Evolutionary conservation across 1,284 basidiomycete species (phyloP).

Genomic region (Inonotus obliquus): DNA sequence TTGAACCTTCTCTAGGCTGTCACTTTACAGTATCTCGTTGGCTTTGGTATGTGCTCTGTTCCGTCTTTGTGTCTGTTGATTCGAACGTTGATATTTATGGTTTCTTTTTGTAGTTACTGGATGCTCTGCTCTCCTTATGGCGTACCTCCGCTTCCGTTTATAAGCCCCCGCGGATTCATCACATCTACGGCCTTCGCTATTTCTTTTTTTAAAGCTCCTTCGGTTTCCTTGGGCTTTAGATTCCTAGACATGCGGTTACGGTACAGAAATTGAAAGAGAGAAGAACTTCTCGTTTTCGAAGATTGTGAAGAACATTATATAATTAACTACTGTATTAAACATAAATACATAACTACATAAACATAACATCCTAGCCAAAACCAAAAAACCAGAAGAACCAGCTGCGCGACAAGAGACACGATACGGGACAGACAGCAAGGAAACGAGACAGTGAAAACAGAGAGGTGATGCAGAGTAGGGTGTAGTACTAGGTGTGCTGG

Average conservation of each 20-base stretch:
- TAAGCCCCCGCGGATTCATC: slow-evolving; percentile 26
- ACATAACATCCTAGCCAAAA: neutral
- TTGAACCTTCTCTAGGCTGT: slow-evolving; percentile 49
- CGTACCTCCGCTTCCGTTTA: slow-evolving; percentile 69
- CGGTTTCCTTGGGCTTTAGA: neutral
- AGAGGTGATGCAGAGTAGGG: neutral
- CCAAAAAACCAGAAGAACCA: neutral
- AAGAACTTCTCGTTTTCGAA: no score
- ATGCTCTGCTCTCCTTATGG: slow-evolving; percentile 83
- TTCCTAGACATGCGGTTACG: neutral
- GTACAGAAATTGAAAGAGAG: neutral
- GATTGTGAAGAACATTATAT: no score
- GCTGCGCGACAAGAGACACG: neutral
- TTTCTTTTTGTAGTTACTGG: slow-evolving; percentile 59
- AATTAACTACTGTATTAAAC: slow-evolving; percentile 8
- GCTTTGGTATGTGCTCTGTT: slow-evolving; percentile 56
- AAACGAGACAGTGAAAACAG: neutral
- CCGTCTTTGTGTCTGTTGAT: neutral
- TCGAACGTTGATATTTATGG: slow-evolving; percentile 14
- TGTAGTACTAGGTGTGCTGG: neutral
- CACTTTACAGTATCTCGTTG: slow-evolving; percentile 78
- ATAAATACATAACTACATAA: neutral
- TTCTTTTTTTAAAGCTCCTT: neutral
- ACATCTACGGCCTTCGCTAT: neutral
- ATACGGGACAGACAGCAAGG: neutral